phyloP scores from a whole-genome alignment of 2,329 filamentous ascomycete species.

The Endocalyx cinctus region DNA sequence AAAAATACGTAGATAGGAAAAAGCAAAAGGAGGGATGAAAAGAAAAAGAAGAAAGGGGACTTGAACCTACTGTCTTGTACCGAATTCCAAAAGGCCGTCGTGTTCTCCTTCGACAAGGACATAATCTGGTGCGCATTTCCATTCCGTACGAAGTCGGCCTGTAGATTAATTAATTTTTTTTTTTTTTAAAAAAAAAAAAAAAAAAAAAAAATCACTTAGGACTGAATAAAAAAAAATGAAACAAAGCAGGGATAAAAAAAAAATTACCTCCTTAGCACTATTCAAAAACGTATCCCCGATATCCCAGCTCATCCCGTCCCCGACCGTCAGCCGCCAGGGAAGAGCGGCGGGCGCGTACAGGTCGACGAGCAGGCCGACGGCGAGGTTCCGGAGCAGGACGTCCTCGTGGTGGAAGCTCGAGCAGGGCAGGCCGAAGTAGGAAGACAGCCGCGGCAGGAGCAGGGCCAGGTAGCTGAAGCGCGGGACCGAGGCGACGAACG shows the following conservation, averaged over 20 bases:
- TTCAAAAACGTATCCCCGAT: slow-evolving; percentile 61
- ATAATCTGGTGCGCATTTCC: slow-evolving; percentile 88
- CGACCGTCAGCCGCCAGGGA: slow-evolving; percentile 52
- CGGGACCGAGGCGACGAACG: slow-evolving; percentile 50
- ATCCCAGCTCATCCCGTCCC: slow-evolving; percentile 53
- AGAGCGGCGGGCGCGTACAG: slow-evolving; percentile 47
- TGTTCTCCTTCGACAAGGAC: slow-evolving; percentile 80
- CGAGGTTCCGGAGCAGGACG: slow-evolving; percentile 28
- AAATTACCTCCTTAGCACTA: slow-evolving; percentile 55
- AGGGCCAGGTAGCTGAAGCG: slow-evolving; percentile 57
- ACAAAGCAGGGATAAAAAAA: background rate
- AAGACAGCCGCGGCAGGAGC: slow-evolving; percentile 49
- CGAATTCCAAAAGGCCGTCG: slow-evolving; percentile 74
- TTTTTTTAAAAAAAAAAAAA: background rate
- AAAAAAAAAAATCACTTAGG: background rate
- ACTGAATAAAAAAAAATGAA: background rate
- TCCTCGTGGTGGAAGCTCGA: slow-evolving; percentile 53
- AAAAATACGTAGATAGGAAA: no score
- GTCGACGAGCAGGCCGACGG: slow-evolving; percentile 41
- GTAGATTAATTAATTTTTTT: slow-evolving; percentile 3
- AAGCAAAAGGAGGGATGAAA: no score
- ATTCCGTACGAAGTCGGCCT: slow-evolving; percentile 82
- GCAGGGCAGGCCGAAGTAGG: slow-evolving; percentile 50
- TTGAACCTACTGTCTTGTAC: slow-evolving; percentile 63
- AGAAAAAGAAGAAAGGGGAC: background rate